Evolutionary conservation across 2,329 filamentous ascomycete genomes (phyloP), one percentile per base, ranked within the genome.

Genomic region (Neofusicoccum cordaticola): DNA sequence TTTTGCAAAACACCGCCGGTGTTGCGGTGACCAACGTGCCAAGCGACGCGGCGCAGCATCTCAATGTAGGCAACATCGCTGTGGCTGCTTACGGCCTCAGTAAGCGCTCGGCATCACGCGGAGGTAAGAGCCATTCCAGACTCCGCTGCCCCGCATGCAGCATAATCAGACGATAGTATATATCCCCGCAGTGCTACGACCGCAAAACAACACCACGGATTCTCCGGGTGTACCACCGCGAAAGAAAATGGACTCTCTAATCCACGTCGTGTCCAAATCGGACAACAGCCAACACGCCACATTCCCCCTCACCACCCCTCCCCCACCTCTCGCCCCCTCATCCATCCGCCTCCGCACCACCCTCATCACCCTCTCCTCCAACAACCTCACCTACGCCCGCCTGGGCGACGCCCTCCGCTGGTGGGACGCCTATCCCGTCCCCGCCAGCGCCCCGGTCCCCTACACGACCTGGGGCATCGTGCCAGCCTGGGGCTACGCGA

Each of bases 401-500:
- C 17, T 69, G 13, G 74, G 72, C 31, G 64, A 68, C 19, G 6
- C 73, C 19, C 58, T 72, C 27, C 69, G 69, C 35, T 76, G 77
- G 77, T 84, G 81, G 81, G 75, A 79, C 66, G 70, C 78, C 7
- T 83, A 82, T 68, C 81, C 78, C 0, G 73, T 80, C 0, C 81
- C 80, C 0, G 12, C 66, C 0, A 68, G 69, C 17, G 74, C 75
- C 42, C 80, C 80, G 0, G 50, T 69, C 0, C 71, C 72, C 1
- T 77, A 75, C 70, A 76, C 78, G 67, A 74, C 69, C n/a, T 83
- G 81, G 73, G 81, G 80, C 3, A 80, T 82, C 65, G 79, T 80
- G 12, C 78, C 79, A 45, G 79, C 77, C n/a, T 84, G 82, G 81
- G 82, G 82, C 0, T 82, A 79, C 62, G 81, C 76, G 7, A 71